Base-by-base conservation (phyloP, 352 stramenopile species). In the Aphanomyces astaci region DNA sequence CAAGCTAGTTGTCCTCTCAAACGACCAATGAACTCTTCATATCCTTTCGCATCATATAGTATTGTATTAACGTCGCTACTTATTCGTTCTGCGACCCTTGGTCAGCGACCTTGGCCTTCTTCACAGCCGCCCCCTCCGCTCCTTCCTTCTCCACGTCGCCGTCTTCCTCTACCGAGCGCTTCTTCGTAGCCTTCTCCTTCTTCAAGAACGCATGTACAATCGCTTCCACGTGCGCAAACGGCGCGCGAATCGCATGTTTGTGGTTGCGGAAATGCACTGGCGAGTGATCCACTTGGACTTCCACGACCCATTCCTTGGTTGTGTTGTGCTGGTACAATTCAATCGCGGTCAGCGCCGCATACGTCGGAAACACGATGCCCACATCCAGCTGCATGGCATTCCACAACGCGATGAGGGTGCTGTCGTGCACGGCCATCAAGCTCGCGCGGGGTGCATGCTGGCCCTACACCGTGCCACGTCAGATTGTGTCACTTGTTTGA, bases 391-490 rank as follows among this genome's bases (percentile, higher is more conserved):
- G 70, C 60, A 94, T 72, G 63, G 85, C 85, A 32, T 80, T 82
- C 33, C 86, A 75, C 15, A 92, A 68, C 51, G 83, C 83, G 36
- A 94, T 82, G 17, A 94, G 74, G 63, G 85, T 90, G 73, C 91
- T 92, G 73, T 94, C 83, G 72, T 94, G 85, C 0, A 76, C 80
- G 0, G 85, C 91, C 73, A 91, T 87, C 1, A 94, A 73, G 52
- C 82, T 88, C 43, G 90, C 30, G 51, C 51, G 19, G 7, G 25
- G 17, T 13, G 11, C 25, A 36, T 40, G 13, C 1, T n/a, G 11
- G 25, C 25, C 30, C 17, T 22, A 36, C 1, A 59, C n/a, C 30
- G 25, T 59, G 25, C 19, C 25, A 59, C 1, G 51, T 13, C n/a
- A n/a, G n/a, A n/a, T n/a, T n/a, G n/a, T n/a, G 36, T 15, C 36